Conservation (phyloP, 2,329 filamentous ascomycete genomes). For the Neonectria faginata region DNA sequence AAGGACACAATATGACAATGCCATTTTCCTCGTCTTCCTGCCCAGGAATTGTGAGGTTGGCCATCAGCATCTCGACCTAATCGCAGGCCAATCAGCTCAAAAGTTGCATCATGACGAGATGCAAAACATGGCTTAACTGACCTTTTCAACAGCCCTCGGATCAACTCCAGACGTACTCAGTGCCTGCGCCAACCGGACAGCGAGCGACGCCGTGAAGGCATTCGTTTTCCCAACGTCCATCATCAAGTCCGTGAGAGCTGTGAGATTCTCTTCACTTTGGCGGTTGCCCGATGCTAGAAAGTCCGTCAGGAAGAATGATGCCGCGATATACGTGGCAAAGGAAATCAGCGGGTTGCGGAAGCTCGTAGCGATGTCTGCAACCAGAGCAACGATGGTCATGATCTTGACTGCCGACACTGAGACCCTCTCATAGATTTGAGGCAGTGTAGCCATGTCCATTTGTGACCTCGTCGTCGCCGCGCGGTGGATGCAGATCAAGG, state of each 20-base stretch:
- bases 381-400: constrained; percentile 32
- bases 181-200: constrained; percentile 74
- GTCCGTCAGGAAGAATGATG: constrained; percentile 28
- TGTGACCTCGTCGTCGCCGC: constrained; percentile 24
- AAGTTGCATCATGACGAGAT: background rate
- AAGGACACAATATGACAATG: constrained; percentile 31
- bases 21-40: constrained; percentile 35
- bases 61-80: constrained; percentile 27
- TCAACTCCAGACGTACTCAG: constrained; percentile 56
- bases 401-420: constrained; percentile 33
- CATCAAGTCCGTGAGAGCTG: constrained; percentile 63
- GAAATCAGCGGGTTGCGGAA: constrained; percentile 34
- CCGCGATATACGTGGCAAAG: constrained; percentile 31
- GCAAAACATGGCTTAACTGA: background rate
- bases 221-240: constrained; percentile 66
- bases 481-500: constrained; percentile 32
- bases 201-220: constrained; percentile 58
- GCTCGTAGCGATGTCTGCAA: constrained; percentile 20
- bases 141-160: constrained; percentile 28
- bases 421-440: constrained; percentile 23
- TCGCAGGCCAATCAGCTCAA: background rate
- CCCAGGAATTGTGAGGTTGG: constrained; percentile 21
- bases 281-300: constrained; percentile 9
- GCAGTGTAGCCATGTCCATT: constrained; percentile 20
- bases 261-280: constrained; percentile 65